These are phyloP conservation scores for Chlorella sorokiniana DNA, from an alignment of 139 green algal species.

Conservation along the genomic window DNA sequence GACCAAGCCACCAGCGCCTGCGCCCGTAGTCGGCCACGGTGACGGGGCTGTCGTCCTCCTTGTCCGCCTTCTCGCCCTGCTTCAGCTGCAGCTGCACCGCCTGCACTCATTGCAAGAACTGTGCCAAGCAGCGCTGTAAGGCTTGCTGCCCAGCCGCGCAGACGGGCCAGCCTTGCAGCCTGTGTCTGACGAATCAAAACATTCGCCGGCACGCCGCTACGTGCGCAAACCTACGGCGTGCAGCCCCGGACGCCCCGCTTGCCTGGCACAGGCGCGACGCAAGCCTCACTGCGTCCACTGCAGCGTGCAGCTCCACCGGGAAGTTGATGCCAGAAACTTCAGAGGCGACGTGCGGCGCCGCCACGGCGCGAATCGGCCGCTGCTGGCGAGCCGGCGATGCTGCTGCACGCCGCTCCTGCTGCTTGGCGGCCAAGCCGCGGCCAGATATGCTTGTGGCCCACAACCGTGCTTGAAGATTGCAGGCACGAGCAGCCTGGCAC, in stretches of 20 bases:
- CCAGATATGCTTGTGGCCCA: too few relatives aligned
- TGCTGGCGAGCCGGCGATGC: not conserved
- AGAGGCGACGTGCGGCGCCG: not conserved
- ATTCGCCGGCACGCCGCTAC: not conserved
- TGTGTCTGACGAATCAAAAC: too few relatives aligned
- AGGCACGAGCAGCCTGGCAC: too few relatives aligned
- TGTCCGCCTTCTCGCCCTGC: slow-evolving; percentile 68
- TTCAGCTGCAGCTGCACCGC: slow-evolving; percentile 73
- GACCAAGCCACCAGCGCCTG: slow-evolving; percentile 85
- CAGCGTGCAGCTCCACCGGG: slow-evolving; percentile 54
- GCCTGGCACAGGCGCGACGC: slow-evolving; percentile 71
- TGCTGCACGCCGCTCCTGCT: slow-evolving; percentile 1
- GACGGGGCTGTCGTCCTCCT: slow-evolving; percentile 89
- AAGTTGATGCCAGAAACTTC: not conserved
- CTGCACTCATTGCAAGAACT: slow-evolving; percentile 40
- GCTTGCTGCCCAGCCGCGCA: not conserved
- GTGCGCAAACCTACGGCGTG: not conserved
- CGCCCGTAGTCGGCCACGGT: slow-evolving; percentile 96
- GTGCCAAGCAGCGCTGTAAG: too few relatives aligned
- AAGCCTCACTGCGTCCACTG: slow-evolving; percentile 66
- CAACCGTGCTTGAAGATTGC: too few relatives aligned
- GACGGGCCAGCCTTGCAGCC: too few relatives aligned
- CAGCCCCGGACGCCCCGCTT: too few relatives aligned
- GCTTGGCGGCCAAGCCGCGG: too few relatives aligned
- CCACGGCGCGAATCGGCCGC: not conserved